phyloP scores from a whole-genome alignment of 371 early-diverging fungal species.

The Gilbertella persicaria region DNA sequence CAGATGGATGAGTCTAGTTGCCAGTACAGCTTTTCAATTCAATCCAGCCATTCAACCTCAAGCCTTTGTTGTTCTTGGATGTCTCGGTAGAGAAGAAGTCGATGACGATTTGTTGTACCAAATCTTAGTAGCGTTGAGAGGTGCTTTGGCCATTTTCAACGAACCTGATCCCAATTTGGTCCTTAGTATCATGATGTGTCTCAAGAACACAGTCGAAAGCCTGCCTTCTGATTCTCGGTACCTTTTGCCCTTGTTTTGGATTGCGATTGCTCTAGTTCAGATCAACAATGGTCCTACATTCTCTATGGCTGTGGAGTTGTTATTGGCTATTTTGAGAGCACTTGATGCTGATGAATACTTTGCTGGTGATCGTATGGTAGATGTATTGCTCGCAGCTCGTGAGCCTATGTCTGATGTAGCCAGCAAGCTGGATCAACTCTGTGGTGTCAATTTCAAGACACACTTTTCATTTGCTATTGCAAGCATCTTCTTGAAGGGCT shows the following conservation, averaged over 20 bases:
- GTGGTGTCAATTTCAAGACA: constrained; percentile 80
- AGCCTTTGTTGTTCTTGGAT: constrained; percentile 90
- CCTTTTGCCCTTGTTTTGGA: constrained; percentile 86
- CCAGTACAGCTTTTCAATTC: constrained; percentile 91
- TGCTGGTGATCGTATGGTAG: constrained; percentile 62
- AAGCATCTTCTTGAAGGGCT: constrained; percentile 79
- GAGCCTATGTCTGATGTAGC: constrained; percentile 69
- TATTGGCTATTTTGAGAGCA: constrained; percentile 72
- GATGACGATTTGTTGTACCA: constrained; percentile 89
- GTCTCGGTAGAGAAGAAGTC: constrained; percentile 83
- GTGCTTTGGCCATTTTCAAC: constrained; percentile 81
- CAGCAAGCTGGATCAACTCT: constrained; percentile 67
- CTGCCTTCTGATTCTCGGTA: constrained; percentile 80
- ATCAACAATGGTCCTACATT: constrained; percentile 83
- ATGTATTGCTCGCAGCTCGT: constrained; percentile 73
- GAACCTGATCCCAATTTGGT: constrained; percentile 80
- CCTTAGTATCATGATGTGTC: constrained; percentile 83
- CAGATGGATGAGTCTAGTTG: constrained; percentile 89
- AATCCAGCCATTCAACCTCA: constrained; percentile 93
- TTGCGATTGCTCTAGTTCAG: constrained; percentile 83
- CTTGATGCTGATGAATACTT: constrained; percentile 79
- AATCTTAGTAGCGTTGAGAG: constrained; percentile 83
- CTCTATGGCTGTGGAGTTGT: constrained; percentile 67
- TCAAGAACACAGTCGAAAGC: constrained; percentile 85
- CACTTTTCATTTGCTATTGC: constrained; percentile 90